These are phyloP conservation scores for Pascua sp. DNA, from an alignment of 1,284 basidiomycete species.

Conservation along the genomic window DNA sequence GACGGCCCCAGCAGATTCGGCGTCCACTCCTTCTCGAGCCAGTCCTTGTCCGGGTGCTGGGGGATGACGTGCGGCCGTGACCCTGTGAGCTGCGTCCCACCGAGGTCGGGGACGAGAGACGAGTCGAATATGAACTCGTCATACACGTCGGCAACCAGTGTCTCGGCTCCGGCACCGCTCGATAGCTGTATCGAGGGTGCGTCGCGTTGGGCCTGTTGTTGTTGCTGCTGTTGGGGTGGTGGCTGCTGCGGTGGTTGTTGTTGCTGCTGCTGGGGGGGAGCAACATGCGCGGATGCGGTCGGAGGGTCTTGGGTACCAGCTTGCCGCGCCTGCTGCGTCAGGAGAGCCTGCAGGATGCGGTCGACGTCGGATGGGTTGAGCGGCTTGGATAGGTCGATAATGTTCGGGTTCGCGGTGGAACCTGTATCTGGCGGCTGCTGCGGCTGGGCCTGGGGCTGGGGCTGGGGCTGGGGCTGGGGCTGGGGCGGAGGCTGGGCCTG, in stretches of 20 bases:
- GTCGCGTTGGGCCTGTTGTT: neutral
- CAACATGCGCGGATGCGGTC: too few species aligned
- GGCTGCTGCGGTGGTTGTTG: constrained; percentile 1
- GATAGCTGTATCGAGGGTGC: too few species aligned
- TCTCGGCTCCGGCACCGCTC: too few species aligned
- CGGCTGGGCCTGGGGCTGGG: neutral
- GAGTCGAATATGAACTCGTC: constrained; percentile 10
- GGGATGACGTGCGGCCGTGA: neutral
- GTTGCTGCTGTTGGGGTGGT: neutral
- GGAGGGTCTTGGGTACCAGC: neutral
- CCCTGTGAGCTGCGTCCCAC: neutral
- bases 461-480: neutral
- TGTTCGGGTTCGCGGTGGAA: constrained; percentile 22
- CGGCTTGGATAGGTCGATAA: constrained; percentile 46
- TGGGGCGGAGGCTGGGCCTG: neutral
- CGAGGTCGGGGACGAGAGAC: neutral
- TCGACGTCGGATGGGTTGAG: constrained; percentile 38
- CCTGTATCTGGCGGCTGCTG: neutral
- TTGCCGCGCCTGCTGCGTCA: constrained; percentile 25
- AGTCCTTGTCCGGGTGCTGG: constrained; percentile 2
- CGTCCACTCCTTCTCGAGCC: constrained; percentile 9
- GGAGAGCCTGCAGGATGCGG: constrained; percentile 39
- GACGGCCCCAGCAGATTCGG: constrained; percentile 3
- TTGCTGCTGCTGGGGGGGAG: neutral
- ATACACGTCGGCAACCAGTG: constrained; percentile 5